Evolutionary conservation across 805 yeast species (phyloP).

Genomic region (Priceomyces haplophilus): DNA sequence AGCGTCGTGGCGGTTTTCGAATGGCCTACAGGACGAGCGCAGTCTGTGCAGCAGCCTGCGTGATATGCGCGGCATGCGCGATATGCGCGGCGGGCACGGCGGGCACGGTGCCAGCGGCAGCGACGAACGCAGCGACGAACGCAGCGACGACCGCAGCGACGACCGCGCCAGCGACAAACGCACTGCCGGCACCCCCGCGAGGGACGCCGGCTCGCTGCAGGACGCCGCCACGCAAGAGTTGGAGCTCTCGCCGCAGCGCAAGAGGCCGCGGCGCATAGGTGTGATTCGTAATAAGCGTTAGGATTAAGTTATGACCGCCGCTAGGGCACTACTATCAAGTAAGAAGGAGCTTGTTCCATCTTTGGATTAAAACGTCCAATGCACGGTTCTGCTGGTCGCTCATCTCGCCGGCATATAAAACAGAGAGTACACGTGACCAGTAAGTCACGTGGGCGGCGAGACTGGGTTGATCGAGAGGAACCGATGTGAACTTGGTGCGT

Average conservation of each 20-base stretch:
- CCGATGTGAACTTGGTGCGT: constrained; percentile 14
- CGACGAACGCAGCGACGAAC: too few species aligned
- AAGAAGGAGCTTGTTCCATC: constrained; percentile 33
- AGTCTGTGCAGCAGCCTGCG: too few species aligned
- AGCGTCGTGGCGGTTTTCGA: background rate
- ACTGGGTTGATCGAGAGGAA: constrained; percentile 28
- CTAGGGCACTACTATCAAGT: constrained; percentile 3
- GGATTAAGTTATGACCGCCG: background rate
- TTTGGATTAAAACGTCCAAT: constrained; percentile 23
- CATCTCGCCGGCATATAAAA: constrained; percentile 38
- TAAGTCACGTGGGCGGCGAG: constrained; percentile 35
- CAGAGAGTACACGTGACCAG: constrained; percentile 49
- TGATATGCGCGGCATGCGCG: too few species aligned
- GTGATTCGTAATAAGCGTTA: constrained; percentile 5
- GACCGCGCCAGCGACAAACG: too few species aligned
- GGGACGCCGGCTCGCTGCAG: too few species aligned
- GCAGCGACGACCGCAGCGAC: too few species aligned
- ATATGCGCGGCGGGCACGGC: too few species aligned
- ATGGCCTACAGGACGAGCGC: background rate
- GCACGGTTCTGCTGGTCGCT: constrained; percentile 24
- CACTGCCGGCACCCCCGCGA: too few species aligned
- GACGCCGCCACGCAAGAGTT: too few species aligned
- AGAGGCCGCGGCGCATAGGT: constrained; percentile 8
- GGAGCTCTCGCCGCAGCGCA: constrained; percentile 4
- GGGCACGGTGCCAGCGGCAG: too few species aligned